Evolutionary conservation across 176 grass and related monocot species (phyloP).

Genomic region (Cenchrus americanus): DNA sequence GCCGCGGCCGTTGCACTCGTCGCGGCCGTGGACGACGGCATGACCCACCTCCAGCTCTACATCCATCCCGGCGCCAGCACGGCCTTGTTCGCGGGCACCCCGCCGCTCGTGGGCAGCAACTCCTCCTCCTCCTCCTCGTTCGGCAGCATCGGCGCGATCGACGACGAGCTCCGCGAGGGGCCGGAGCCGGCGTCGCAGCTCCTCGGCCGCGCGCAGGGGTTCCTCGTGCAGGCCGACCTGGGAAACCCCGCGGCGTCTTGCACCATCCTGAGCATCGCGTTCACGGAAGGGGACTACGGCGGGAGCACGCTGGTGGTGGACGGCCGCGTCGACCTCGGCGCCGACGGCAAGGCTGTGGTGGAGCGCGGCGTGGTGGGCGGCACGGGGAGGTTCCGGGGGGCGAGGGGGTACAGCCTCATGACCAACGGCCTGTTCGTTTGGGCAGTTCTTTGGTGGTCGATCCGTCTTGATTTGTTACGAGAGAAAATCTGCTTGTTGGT

Average conservation of each 20-base stretch:
- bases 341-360: not conserved
- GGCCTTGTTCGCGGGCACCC: not conserved
- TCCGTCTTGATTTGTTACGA: too few species aligned
- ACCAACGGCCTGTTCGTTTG: too few species aligned
- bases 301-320: constrained; percentile 36
- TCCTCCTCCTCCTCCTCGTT: constrained; percentile 22
- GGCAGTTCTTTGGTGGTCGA: too few species aligned
- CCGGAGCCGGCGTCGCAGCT: constrained; percentile 4
- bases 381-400: constrained; percentile 40
- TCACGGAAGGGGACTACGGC: constrained; percentile 35
- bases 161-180: constrained; percentile 38
- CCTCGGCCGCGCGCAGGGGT: constrained; percentile 42
- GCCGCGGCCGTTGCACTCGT: not conserved
- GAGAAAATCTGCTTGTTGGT: too few species aligned
- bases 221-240: constrained; percentile 34
- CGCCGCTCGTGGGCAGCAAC: too few species aligned
- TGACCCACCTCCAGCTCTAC: constrained; percentile 43
- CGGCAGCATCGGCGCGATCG: not conserved
- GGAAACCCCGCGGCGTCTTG: not conserved
- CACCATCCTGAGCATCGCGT: constrained; percentile 1
- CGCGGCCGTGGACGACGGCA: not conserved
- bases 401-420: constrained; percentile 45
- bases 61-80: constrained; percentile 38
- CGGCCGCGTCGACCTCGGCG: constrained; percentile 25
- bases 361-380: constrained; percentile 41